Evolutionary conservation across 352 stramenopile species (phyloP), one percentile per base, ranked within the genome.

Genomic region (Globisporangium cederbergense): DNA sequence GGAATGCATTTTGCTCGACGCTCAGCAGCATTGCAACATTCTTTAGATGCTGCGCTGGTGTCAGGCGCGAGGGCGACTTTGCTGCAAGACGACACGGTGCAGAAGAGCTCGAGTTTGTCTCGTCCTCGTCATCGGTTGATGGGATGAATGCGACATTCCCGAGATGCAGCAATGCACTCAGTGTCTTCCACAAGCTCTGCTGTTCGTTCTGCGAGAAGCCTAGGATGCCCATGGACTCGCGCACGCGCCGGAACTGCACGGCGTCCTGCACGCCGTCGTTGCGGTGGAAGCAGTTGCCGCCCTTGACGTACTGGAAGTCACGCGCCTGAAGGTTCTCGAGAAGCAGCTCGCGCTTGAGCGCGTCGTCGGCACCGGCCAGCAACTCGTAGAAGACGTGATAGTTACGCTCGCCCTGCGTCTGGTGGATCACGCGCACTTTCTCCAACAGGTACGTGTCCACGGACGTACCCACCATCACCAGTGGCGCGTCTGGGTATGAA

Each of bases 401-500:
- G 65, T 91, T 93, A 25, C 87, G 82, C 60, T 95, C 87, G 16
- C 79, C 81, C 4, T 73, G 61, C 8, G 77, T 79, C 67, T 94
- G 86, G 43, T 84, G 84, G n/a, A 95, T 74, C 36, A 96, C 75
- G 40, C 90, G 84, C 50, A 96, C 89, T 66, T 98, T 98, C 74
- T 98, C 95, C 55, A 98, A 77, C 4, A 98, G 69, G 61, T 98
- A 98, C 14, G 88, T 97, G 59, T 95, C 80, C 54, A 84, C 77
- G 0, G 77, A 88, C 46, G 78, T 92, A 2, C 75, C 75, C n/a
- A 84, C 74, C 67, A 97, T 95, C 45, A 34, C 75, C 72, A 75
- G 66, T 56, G 52, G 52, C 32, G 59, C 78, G 43, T 73, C 53
- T 8, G 18, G 7, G 5, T 43, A 7, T 8, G 18, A 8, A 10